Base-by-base conservation (phyloP, 2,329 filamentous ascomycete genomes). In the Orbilia quercus region DNA sequence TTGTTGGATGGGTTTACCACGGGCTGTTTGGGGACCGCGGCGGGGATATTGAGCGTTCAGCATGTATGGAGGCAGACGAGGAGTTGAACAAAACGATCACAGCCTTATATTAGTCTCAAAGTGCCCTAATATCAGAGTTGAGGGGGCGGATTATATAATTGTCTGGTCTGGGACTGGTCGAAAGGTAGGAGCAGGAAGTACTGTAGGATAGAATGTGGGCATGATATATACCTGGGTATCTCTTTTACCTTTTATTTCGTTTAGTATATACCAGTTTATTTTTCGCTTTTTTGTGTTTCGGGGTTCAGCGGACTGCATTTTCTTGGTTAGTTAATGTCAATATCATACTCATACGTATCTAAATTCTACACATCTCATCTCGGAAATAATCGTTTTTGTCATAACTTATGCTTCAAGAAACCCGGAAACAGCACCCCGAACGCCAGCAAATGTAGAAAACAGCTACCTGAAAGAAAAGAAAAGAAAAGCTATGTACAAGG, bases 1-100 rank as follows among this genome's bases (percentile, higher is more conserved):
- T 88, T 7, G 80, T 91, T 62, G 84, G 84, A 36, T 86, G 89
- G 71, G 82, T 84, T 72, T 81, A 84, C 78, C 82, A 89, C 23
- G 88, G 87, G 0, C 77, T 86, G 22, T 82, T 87, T 72, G 58
- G 89, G 89, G 5, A 84, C 81, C 64, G 79, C 89, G 18, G 80
- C 82, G 23, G 81, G 81, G 4, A 77, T 82, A 9, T 81, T 83
- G 48, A 77, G 79, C 65, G 77, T 86, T 53, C 78, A 80, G 48
- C 82, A 85, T 71, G 79, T 80, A 4, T 85, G 85, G 82, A 80
- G 78, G 42, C 79, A 79, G 59, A 82, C 81, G 11, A 51, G 63
- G 63, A 79, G 79, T 50, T 77, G 54, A 62, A 20, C 28, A 31
- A 31, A 31, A 5, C 9, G n/a, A n/a, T n/a, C n/a, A n/a, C n/a